phyloP scores from a whole-genome alignment of 208 protist genomes.

The Histomonas meleagridis region DNA sequence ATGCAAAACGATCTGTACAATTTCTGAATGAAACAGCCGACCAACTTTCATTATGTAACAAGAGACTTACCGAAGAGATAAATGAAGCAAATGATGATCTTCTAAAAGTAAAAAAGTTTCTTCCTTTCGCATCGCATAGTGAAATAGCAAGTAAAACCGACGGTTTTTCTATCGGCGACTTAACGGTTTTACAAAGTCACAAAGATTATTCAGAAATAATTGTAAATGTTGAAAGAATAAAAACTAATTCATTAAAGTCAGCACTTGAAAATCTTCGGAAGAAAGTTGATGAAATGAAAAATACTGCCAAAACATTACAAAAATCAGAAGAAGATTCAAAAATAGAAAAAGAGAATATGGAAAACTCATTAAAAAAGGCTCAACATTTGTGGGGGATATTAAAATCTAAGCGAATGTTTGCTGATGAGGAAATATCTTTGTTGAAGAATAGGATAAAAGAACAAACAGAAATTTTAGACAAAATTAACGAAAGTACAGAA shows the following conservation, averaged over 20 bases:
- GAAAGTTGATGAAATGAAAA: neutral
- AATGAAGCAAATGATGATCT: neutral
- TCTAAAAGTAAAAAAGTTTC: neutral
- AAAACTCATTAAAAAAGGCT: neutral
- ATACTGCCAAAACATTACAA: neutral
- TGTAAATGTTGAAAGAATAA: neutral
- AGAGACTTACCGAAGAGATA: neutral
- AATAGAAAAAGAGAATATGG: neutral
- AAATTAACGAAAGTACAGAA: neutral
- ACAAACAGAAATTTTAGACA: neutral
- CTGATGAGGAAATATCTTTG: neutral
- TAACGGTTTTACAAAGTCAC: neutral
- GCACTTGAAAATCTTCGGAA: neutral
- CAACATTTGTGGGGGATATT: neutral
- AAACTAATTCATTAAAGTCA: neutral
- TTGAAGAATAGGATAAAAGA: neutral
- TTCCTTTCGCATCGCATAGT: neutral
- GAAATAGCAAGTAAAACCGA: neutral
- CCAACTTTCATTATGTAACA: neutral
- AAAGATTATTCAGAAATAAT: neutral
- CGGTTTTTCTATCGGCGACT: neutral
- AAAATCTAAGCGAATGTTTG: neutral
- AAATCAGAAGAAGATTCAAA: neutral
- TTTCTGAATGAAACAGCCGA: conserved; percentile 30
- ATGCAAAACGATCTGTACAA: neutral